A percentile compares a stretch with the other conserved stretches of the same genome.
Evolutionary conservation across 1,139 yeast genomes (phyloP).

Genomic region (Lodderomyces margitis): DNA sequence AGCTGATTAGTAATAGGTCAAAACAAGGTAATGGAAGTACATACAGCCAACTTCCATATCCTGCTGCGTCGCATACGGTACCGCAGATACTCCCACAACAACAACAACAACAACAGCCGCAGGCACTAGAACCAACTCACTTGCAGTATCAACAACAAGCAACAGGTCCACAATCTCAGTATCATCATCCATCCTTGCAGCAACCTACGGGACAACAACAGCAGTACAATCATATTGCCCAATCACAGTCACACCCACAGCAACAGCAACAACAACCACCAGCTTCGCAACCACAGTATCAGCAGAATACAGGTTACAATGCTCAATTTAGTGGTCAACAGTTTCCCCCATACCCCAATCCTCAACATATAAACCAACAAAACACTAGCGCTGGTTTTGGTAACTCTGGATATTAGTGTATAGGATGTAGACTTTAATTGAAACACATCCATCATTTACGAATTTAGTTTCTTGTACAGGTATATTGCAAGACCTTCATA

Average conservation of each 20-base stretch:
- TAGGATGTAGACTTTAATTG: no score
- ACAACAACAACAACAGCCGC: slow-evolving; percentile 22
- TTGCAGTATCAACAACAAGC: slow-evolving; percentile 4
- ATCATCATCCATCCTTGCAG: not conserved
- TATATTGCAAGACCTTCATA: no score
- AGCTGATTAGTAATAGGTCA: slow-evolving; percentile 31
- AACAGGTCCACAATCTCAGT: slow-evolving; percentile 1
- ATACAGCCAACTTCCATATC: slow-evolving; percentile 12
- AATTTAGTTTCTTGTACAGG: no score
- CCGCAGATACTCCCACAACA: slow-evolving; percentile 11
- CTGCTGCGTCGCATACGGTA: slow-evolving; percentile 8
- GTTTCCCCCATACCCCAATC: slow-evolving; percentile 5
- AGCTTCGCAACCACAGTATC: not conserved
- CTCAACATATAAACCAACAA: slow-evolving; percentile 24
- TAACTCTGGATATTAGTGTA: slow-evolving; percentile 19
- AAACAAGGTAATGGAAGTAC: slow-evolving; percentile 10
- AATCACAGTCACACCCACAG: not conserved
- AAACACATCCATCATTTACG: no score
- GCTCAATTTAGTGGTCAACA: not conserved
- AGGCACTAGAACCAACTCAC: slow-evolving; percentile 9
- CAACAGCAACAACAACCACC: not conserved
- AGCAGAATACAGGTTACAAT: not conserved
- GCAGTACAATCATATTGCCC: not conserved
- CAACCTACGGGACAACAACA: slow-evolving; percentile 2
- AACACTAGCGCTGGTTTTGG: slow-evolving; percentile 41